These are phyloP conservation scores for Pilasporangium apinafurcum DNA, from an alignment of 352 stramenopile species.

Conservation along the genomic window DNA sequence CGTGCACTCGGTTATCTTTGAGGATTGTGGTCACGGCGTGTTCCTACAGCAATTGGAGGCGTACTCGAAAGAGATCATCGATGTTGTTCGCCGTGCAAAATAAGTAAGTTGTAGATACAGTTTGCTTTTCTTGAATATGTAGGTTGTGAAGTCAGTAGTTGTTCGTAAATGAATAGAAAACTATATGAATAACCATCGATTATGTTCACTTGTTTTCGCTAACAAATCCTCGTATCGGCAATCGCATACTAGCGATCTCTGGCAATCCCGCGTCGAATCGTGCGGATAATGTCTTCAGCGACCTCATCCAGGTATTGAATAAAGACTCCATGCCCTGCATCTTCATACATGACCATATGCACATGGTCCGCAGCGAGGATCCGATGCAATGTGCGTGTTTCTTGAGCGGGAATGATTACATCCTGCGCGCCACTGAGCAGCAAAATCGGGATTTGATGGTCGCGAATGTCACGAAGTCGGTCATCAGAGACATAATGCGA, in stretches of 20 bases:
- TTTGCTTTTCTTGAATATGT: too few relatives aligned
- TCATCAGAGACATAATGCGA: constrained; percentile 24
- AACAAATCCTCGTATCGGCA: too few relatives aligned
- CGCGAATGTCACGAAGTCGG: constrained; percentile 28
- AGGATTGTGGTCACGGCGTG: constrained; percentile 28
- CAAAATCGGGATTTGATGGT: constrained; percentile 35
- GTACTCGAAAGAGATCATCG: constrained; percentile 23
- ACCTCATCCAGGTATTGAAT: constrained; percentile 38
- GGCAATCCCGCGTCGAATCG: too few relatives aligned
- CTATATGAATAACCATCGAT: too few relatives aligned
- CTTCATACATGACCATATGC: constrained; percentile 27
- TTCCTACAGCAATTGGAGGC: constrained; percentile 41
- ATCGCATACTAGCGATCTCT: too few relatives aligned
- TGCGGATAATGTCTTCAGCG: constrained; percentile 18
- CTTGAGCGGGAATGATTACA: constrained; percentile 20
- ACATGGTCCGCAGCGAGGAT: constrained; percentile 28
- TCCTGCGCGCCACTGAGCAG: constrained; percentile 27
- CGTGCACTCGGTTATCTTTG: constrained; percentile 24
- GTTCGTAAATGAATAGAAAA: too few relatives aligned
- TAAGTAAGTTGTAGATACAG: too few relatives aligned
- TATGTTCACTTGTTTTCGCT: too few relatives aligned
- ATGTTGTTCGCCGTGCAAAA: constrained; percentile 10
- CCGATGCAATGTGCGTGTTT: constrained; percentile 26
- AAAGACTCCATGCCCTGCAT: constrained; percentile 33
- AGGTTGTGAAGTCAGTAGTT: too few relatives aligned